phyloP scores from a whole-genome alignment of 2,329 filamentous ascomycete species.

The Xylariaceae sp. region DNA sequence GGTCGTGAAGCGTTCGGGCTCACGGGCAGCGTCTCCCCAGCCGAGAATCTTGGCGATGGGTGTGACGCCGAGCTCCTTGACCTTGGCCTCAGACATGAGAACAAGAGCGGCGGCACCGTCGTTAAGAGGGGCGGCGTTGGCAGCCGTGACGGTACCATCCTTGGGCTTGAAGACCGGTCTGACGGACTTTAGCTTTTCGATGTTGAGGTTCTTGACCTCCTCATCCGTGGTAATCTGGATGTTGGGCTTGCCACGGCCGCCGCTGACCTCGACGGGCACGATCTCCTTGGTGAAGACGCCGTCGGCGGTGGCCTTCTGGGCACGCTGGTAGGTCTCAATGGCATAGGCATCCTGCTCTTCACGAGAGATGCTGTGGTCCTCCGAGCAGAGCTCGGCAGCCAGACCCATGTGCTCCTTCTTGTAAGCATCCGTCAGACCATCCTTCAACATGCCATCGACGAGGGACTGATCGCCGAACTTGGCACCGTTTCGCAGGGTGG shows the following conservation, averaged over 20 bases:
- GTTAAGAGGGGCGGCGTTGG: slow-evolving; percentile 93
- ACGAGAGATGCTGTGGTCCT: slow-evolving; percentile 73
- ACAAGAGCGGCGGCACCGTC: slow-evolving; percentile 91
- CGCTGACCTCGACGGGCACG: slow-evolving; percentile 78
- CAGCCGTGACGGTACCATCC: slow-evolving; percentile 85
- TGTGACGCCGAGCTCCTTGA: slow-evolving; percentile 86
- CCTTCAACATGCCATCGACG: slow-evolving; percentile 87
- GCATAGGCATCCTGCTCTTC: slow-evolving; percentile 93
- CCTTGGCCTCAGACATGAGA: slow-evolving; percentile 86
- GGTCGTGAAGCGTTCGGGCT: slow-evolving; percentile 92
- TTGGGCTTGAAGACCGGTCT: slow-evolving; percentile 76
- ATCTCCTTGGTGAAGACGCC: slow-evolving; percentile 85
- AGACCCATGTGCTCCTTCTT: slow-evolving; percentile 97
- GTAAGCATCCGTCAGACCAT: slow-evolving; percentile 91
- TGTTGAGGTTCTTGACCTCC: slow-evolving; percentile 90
- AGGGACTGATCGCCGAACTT: slow-evolving; percentile 92
- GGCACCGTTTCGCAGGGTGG: slow-evolving; percentile 74
- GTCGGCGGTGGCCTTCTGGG: slow-evolving; percentile 76
- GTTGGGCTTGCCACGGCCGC: slow-evolving; percentile 83
- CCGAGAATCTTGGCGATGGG: slow-evolving; percentile 95
- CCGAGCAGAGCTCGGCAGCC: slow-evolving; percentile 83
- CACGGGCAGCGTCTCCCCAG: slow-evolving; percentile 90
- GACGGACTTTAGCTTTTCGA: slow-evolving; percentile 76
- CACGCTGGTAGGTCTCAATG: slow-evolving; percentile 69
- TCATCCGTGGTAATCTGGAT: slow-evolving; percentile 80